Percentiles rank a stretch among this genome's conserved stretches.
These are phyloP conservation scores for Salix arbutifolia DNA, from an alignment of 345 rosid genomes.

Conservation along the genomic window DNA sequence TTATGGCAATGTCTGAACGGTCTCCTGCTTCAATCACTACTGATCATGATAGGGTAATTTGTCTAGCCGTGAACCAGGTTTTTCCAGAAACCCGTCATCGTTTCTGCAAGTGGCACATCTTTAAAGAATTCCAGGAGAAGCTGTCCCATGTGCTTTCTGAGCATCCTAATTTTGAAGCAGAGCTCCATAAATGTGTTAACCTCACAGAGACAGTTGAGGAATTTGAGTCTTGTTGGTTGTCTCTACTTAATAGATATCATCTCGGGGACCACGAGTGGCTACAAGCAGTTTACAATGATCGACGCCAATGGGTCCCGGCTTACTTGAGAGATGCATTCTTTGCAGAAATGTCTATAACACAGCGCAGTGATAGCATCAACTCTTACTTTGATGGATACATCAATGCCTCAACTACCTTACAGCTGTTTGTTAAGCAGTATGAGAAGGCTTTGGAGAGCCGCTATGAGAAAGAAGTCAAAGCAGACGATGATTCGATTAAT, in stretches of 20 bases:
- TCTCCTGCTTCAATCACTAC: constrained; percentile 53
- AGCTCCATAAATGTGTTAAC: constrained; percentile 41
- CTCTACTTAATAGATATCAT: constrained; percentile 36
- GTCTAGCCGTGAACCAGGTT: constrained; percentile 49
- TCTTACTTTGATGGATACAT: constrained; percentile 59
- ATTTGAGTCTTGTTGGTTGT: constrained; percentile 45
- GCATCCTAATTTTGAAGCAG: constrained; percentile 42
- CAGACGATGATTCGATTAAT: constrained; percentile 45
- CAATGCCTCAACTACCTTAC: constrained; percentile 52
- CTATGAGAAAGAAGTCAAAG: constrained; percentile 45
- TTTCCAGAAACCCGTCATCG: constrained; percentile 52
- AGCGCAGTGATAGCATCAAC: constrained; percentile 51
- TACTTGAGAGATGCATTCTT: constrained; percentile 51
- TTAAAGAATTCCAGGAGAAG: constrained; percentile 47
- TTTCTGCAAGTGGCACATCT: constrained; percentile 59
- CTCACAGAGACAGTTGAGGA: constrained; percentile 42
- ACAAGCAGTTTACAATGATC: constrained; percentile 39
- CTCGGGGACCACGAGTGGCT: constrained; percentile 57
- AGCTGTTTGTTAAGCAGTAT: constrained; percentile 37
- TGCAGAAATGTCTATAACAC: constrained; percentile 52
- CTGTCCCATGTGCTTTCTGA: constrained; percentile 32
- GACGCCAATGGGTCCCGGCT: constrained; percentile 56
- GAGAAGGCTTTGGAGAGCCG: constrained; percentile 44
- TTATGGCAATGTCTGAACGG: constrained; percentile 40
- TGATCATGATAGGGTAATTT: constrained; percentile 45